A percentile compares a stretch with the other conserved stretches of the same genome.
Conservation (phyloP, 192 early-diverging fungal genomes). For the Radiomyces spectabilis region DNA sequence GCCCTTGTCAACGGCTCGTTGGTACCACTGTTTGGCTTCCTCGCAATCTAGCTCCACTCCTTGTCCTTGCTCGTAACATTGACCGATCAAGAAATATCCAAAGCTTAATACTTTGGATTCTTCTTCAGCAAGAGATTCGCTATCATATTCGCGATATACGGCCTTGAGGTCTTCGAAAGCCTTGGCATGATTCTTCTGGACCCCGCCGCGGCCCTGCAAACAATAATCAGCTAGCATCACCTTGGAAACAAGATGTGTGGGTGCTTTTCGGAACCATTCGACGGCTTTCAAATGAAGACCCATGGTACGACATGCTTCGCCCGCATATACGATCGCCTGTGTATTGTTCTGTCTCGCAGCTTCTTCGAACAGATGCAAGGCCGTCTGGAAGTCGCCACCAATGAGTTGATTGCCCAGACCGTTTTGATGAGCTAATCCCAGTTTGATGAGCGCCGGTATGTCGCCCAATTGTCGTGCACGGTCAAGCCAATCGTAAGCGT, state of each 20-base stretch:
- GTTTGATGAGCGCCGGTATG: background rate
- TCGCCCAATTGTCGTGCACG: slow-evolving; percentile 5
- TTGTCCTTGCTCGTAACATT: slow-evolving; percentile 24
- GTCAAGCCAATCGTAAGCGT: slow-evolving; percentile 8
- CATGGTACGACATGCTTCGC: background rate
- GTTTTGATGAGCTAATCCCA: slow-evolving; percentile 2
- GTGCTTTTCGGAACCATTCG: slow-evolving; percentile 16
- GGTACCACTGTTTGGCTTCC: slow-evolving; percentile 16
- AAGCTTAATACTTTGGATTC: too few species aligned
- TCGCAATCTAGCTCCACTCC: background rate
- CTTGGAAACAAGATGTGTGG: background rate
- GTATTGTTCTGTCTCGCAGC: slow-evolving; percentile 5
- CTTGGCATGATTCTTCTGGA: background rate
- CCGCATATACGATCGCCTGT: slow-evolving; percentile 5
- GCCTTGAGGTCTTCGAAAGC: slow-evolving; percentile 6
- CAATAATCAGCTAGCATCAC: slow-evolving; percentile 13
- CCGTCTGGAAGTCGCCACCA: background rate
- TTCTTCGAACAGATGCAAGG: background rate
- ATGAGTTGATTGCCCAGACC: slow-evolving; percentile 2
- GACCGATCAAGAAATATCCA: slow-evolving; percentile 10
- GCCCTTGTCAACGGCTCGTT: background rate
- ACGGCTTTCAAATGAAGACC: slow-evolving; percentile 4
- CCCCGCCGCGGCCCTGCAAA: slow-evolving; percentile 6
- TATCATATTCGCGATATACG: too few species aligned
- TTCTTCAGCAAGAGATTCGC: too few species aligned